Base-by-base conservation (phyloP, 768 basidiomycete genomes). In the Mycena polygramma region DNA sequence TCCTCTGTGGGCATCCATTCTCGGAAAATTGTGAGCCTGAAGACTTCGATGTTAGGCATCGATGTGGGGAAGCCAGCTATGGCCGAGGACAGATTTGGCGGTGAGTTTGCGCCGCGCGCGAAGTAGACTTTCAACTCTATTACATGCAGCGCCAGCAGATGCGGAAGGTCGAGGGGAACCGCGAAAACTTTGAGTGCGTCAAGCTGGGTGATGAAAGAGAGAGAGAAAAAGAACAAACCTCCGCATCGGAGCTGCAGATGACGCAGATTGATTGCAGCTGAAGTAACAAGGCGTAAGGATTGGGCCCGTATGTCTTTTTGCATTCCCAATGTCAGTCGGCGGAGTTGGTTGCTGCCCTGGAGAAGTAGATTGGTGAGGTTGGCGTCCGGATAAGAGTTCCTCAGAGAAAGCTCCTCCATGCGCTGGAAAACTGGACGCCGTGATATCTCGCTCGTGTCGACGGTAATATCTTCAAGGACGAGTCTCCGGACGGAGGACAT, bases 161-260 rank as follows among this genome's bases (percentile, higher is more conserved):
- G 20, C 22, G 54, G 54, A 37, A 55, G 54, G 54, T 55, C 54
- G 10, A 55, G 35, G 36, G 14, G 20, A 22, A 36, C 37, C n/a
- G n/a, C 20, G 11, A 55, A 55, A 11, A 37, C 54, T 55, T 36
- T 19, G 22, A 1, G 54, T 36, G 19, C 20, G n/a, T 55, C 14
- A 39, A 39, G 37, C 9, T 30, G 6, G 10, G 20, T 7, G 17
- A 9, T 37, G 10, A 17, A 36, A 19, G 4, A 36, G 7, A 36
- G 7, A 17, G 20, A 19, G 22, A 20, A 39, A 36, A 55, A n/a
- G n/a, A 11, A 55, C 54, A 22, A 36, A 55, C 37, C n/a, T 55
- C 37, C n/a, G 7, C 54, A 55, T n/a, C 54, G 54, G 54, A 55
- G 54, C 20, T 55, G 36, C n/a, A 55, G 54, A 55, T 39, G 20